Base-by-base conservation (phyloP, 768 basidiomycete genomes). In the Mycena vitilis region DNA sequence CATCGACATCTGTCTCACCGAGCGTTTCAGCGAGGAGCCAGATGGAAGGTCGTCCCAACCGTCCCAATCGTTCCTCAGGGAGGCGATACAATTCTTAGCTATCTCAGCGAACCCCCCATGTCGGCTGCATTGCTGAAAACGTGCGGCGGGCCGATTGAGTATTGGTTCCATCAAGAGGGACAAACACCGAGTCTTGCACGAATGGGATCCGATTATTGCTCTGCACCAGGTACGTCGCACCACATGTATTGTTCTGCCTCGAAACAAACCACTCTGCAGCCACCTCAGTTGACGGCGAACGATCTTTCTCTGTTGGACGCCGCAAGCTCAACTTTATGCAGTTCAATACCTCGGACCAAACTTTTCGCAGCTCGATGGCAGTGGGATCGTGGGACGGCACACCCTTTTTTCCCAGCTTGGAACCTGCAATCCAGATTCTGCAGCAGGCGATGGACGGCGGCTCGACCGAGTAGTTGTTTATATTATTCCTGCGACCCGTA, bases 281-380 rank as follows among this genome's bases (percentile, higher is more conserved):
- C 2, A 18, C 59, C 1, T 60, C 68, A 13, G 72, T 71, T 18
- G 75, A 77, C 62, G 72, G 65, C 5, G 76, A 77, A 55, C 62
- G 70, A 9, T 69, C 76, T 5, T 77, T 77, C 68, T 77, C 76
- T 4, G 60, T 57, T 13, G 73, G 72, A 12, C 61, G 58, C 23
- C 60, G 59, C 7, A 38, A 48, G 16, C 10, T 60, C 6, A 45
- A 45, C 13, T 60, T 60, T 38, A 47, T 60, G 68, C 76, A 77
- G 62, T 74, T 76, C 45, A 66, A 66, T 36, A 75, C 76, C 55
- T 55, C 48, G 36, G 72, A 69, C 2, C 74, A 76, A 48, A 69
- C 76, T 18, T 77, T 75, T 65, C 59, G 63, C 40, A 40, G 40
- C 15, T 40, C 40, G 15, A 40, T 40, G 40, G 40, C 40, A 10